A percentile compares a stretch with the other conserved stretches of the same genome.
Conservation (phyloP, 75 land plant genomes). For the Pinus albicaulis region DNA sequence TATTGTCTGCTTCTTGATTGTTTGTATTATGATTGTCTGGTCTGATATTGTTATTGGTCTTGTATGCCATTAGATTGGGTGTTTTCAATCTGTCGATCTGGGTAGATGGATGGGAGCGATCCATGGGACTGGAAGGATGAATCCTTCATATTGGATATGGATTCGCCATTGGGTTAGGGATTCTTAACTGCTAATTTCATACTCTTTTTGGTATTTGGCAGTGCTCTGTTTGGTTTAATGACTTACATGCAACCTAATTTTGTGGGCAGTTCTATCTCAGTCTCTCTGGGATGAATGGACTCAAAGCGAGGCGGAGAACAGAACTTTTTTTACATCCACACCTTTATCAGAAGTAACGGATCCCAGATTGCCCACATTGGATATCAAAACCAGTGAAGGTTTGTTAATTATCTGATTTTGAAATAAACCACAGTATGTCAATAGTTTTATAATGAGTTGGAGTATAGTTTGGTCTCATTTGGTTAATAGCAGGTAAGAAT, state of each 20-base stretch:
- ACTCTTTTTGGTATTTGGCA: neutral
- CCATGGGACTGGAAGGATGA: slow-evolving; percentile 21
- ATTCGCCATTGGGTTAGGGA: slow-evolving; percentile 18
- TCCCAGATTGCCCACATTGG: neutral
- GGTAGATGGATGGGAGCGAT: slow-evolving; percentile 3
- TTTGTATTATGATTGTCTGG: slow-evolving; percentile 1
- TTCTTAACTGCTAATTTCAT: neutral
- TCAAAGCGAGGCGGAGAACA: slow-evolving; percentile 16
- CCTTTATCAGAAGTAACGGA: slow-evolving; percentile 14
- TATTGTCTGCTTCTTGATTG: neutral
- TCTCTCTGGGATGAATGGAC: slow-evolving; percentile 22
- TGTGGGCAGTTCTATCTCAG: slow-evolving; percentile 18
- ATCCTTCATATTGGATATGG: slow-evolving; percentile 16
- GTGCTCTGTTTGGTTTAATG: neutral
- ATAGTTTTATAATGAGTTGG: neutral
- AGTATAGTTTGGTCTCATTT: neutral
- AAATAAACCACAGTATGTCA: neutral
- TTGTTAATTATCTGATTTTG: slow-evolving; percentile 2
- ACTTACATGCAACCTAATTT: slow-evolving; percentile 2
- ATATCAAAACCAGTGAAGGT: neutral
- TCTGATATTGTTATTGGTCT: neutral
- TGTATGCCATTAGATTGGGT: neutral
- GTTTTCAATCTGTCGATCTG: neutral
- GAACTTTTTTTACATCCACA: slow-evolving; percentile 13
- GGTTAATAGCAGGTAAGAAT: neutral